These are phyloP conservation scores for Rhodotorula sp. DNA, from an alignment of 1,284 basidiomycete genomes.

Conservation along the genomic window DNA sequence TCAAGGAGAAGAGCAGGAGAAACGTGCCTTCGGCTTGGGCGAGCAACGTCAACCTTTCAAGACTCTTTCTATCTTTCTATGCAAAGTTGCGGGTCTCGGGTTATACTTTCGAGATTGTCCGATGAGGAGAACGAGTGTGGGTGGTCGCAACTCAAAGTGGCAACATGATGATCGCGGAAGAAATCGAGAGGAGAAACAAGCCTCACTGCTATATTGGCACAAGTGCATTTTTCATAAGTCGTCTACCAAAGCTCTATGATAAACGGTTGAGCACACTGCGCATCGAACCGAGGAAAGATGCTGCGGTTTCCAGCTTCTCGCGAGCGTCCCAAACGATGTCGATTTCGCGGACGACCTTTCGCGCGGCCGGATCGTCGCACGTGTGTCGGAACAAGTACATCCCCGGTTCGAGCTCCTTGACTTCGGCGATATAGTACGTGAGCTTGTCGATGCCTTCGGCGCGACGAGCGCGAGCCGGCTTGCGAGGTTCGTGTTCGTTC, in stretches of 20 bases:
- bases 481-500: slow-evolving; percentile 12
- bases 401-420: not conserved
- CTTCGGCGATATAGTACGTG: slow-evolving; percentile 24
- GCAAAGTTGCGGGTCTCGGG: too few species aligned
- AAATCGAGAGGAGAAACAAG: too few species aligned
- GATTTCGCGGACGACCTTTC: slow-evolving; percentile 1
- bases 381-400: slow-evolving; percentile 25
- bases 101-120: too few species aligned
- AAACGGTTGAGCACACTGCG: too few species aligned
- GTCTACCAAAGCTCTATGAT: too few species aligned
- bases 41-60: not conserved
- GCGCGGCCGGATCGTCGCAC: slow-evolving; percentile 12
- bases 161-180: too few species aligned
- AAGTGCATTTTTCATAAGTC: too few species aligned
- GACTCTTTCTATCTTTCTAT: too few species aligned
- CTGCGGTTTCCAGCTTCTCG: not conserved
- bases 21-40: not conserved
- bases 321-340: slow-evolving; percentile 20
- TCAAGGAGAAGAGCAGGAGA: not conserved
- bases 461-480: not conserved
- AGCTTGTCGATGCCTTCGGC: slow-evolving; percentile 18
- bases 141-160: too few species aligned
- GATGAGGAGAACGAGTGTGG: too few species aligned
- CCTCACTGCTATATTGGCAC: too few species aligned
- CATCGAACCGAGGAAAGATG: not conserved